phyloP scores from a whole-genome alignment of 495 filamentous ascomycete species.

The Annulohypoxylon bovei region DNA sequence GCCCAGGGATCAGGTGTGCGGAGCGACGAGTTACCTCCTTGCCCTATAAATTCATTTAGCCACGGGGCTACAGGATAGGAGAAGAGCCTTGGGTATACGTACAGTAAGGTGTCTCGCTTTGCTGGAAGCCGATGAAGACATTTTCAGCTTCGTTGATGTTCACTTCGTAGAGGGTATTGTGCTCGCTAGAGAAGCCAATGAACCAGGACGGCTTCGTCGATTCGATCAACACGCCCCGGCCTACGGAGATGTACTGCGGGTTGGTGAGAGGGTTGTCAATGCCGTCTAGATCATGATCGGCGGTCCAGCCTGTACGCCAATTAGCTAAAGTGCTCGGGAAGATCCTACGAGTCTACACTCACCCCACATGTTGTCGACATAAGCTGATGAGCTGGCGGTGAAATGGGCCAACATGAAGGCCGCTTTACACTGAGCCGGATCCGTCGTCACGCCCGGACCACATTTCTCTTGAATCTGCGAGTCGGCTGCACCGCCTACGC shows the following conservation, averaged over 20 bases:
- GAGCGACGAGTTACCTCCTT: neutral
- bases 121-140: neutral
- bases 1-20: neutral
- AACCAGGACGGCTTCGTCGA: conserved; percentile 6
- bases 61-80: neutral
- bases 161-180: conserved; percentile 2
- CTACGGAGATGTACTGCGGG: neutral
- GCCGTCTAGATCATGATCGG: neutral
- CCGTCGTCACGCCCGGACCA: neutral
- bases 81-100: neutral
- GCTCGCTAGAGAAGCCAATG: conserved; percentile 5
- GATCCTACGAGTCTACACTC: neutral
- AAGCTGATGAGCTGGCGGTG: conserved; percentile 5
- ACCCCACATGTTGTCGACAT: conserved; percentile 7
- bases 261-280: neutral
- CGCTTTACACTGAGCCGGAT: conserved; percentile 4
- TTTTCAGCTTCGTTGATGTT: conserved; percentile 3
- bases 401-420: conserved; percentile 4
- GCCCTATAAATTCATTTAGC: neutral
- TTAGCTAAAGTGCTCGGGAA: neutral
- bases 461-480: conserved; percentile 3
- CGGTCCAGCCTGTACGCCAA: conserved; percentile 1
- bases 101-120: conserved; percentile 4
- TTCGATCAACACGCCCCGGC: conserved; percentile 1
- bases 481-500: conserved; percentile 2